These are phyloP conservation scores for Kwoniella dendrophila DNA, from an alignment of 768 basidiomycete genomes.

Conservation along the genomic window DNA sequence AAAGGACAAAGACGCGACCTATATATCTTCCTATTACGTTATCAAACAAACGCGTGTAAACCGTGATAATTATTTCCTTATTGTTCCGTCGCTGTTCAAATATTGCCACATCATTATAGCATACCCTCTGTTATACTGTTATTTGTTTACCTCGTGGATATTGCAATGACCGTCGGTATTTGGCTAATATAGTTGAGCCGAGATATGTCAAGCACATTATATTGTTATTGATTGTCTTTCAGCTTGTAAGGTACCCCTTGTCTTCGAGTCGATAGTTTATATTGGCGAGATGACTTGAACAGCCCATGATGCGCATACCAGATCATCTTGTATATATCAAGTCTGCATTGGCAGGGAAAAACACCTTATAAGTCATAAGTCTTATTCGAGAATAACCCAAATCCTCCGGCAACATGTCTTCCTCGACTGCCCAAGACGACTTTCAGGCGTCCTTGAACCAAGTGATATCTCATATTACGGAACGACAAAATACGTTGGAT, in stretches of 20 bases:
- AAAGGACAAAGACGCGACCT: not conserved
- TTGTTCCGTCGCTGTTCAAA: not conserved
- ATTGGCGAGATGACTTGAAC: too few relatives aligned
- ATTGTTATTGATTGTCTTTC: too few relatives aligned
- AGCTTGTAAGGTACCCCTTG: too few relatives aligned
- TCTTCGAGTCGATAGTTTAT: too few relatives aligned
- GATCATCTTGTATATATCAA: too few relatives aligned
- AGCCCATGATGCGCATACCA: too few relatives aligned
- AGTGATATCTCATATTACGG: conserved; percentile 25
- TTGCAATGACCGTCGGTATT: too few relatives aligned
- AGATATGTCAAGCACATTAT: too few relatives aligned
- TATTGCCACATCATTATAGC: not conserved
- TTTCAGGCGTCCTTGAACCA: conserved; percentile 18
- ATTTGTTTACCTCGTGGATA: too few relatives aligned
- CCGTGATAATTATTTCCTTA: not conserved
- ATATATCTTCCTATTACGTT: not conserved
- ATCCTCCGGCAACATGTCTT: not conserved
- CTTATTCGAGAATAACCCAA: not conserved
- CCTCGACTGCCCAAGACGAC: not conserved
- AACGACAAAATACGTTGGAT: conserved; percentile 26
- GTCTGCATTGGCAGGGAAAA: too few relatives aligned
- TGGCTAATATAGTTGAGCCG: too few relatives aligned
- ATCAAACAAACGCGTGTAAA: conserved; percentile 5
- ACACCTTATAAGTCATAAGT: too few relatives aligned
- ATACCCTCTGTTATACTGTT: not conserved